Evolutionary conservation across 495 filamentous ascomycete genomes (phyloP), one percentile per base, ranked within the genome.

Genomic region (Aspergillus leporis): DNA sequence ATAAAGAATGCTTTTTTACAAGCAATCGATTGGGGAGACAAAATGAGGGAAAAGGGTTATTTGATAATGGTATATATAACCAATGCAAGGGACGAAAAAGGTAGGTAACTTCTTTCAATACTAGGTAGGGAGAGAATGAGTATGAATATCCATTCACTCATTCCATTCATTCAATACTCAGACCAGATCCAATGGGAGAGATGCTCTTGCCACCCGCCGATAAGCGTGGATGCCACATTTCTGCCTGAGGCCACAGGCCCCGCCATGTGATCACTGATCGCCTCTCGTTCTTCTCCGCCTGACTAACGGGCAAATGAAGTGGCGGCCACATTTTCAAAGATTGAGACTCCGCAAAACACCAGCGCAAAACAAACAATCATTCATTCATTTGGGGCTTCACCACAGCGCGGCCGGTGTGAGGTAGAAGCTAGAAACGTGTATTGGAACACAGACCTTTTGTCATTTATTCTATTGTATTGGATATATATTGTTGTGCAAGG

Each of bases 271-370:
- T 54, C 28, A 46, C 7, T 22, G 43, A 47, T 47, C 43, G 51
- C 58, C n/a, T 43, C 57, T 56, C 59, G 56, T 47, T 23, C 18
- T 19, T 43, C 40, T 55, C 52, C 52, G 53, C 56, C 61, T 53
- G 36, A 56, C 59, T 47, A 59, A 59, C 51, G 22, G 64, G 53
- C 65, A 57, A 67, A 62, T 64, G 46, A 66, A 65, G 62, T 64
- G 69, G 63, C 66, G 61, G 59, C 60, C 68, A 66, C 68, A 63
- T 59, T 62, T 58, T 64, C 61, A 64, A 64, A 67, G 59, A 61
- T 67, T 67, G 61, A 38, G 31, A 53, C 56, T 50, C 57, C 41
- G 25, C 43, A 48, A 60, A 58, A 41, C 53, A 46, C 34, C 51
- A 56, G 41, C 19, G 53, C 28, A 51, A 34, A 38, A n/a, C 14